Evolutionary conservation across 2,329 filamentous ascomycete genomes (phyloP).

Genomic region (Reticulascus tulasneorum): DNA sequence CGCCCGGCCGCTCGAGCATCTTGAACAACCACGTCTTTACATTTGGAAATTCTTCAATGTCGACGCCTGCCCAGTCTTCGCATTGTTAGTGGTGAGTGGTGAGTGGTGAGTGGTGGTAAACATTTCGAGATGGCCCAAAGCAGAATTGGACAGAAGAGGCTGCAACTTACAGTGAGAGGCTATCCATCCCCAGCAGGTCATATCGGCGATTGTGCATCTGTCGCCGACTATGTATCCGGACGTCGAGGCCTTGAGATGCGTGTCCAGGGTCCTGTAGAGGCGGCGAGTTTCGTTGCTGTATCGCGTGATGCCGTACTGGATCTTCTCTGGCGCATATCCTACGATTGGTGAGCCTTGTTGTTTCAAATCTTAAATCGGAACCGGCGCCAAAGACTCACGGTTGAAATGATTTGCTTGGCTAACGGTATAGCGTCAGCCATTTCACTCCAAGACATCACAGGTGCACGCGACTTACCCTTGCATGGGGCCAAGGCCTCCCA

Average conservation of each 20-base stretch:
- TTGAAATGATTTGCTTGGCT: constrained; percentile 78
- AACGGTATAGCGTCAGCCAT: not conserved
- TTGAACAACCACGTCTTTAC: constrained; percentile 74
- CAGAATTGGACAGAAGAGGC: not conserved
- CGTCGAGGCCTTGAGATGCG: constrained; percentile 56
- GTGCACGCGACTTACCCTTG: constrained; percentile 44
- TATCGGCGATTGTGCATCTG: constrained; percentile 71
- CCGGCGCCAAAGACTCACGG: constrained; percentile 36
- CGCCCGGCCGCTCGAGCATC: constrained; percentile 63
- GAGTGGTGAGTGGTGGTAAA: constrained; percentile 17
- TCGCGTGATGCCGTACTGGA: constrained; percentile 76
- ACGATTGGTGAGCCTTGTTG: not conserved
- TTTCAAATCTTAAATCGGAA: no score
- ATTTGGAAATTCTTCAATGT: constrained; percentile 71
- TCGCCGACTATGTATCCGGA: constrained; percentile 63
- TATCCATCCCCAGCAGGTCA: constrained; percentile 78
- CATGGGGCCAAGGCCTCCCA: constrained; percentile 78
- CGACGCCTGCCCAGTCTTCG: constrained; percentile 37
- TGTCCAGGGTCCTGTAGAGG: constrained; percentile 74
- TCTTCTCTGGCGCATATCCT: constrained; percentile 76
- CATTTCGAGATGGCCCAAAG: no score
- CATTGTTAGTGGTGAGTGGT: constrained; percentile 2
- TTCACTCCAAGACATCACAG: not conserved
- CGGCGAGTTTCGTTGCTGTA: constrained; percentile 83
- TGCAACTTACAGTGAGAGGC: constrained; percentile 40